A percentile compares a stretch with the other conserved stretches of the same genome.
Conservation (phyloP, 768 basidiomycete genomes). For the Suillus americanus region DNA sequence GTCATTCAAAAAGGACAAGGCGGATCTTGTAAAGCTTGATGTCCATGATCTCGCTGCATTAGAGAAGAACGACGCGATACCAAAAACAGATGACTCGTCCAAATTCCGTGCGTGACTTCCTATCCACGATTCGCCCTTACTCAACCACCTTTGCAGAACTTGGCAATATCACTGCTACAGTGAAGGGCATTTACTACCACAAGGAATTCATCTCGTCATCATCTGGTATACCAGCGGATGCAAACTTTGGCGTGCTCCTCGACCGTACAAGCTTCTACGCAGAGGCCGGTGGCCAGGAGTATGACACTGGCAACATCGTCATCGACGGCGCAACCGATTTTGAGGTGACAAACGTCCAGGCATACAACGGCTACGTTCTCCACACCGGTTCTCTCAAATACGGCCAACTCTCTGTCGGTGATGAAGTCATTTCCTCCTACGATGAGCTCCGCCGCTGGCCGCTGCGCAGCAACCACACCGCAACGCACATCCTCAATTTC, state of each 20-base stretch:
- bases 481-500: conserved; percentile 97
- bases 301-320: conserved; percentile 93
- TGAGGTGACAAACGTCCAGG: conserved; percentile 90
- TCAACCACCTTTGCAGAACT: conserved; percentile 44
- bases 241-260: conserved; percentile 81
- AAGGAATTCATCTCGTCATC: conserved; percentile 76
- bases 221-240: conserved; percentile 56
- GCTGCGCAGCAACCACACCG: conserved; percentile 96
- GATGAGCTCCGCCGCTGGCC: conserved; percentile 98
- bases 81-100: conserved; percentile 89
- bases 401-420: conserved; percentile 74
- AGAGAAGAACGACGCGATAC: conserved; percentile 72
- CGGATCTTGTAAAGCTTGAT: conserved; percentile 83
- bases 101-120: conserved; percentile 74
- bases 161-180: conserved; percentile 71
- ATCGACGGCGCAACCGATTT: conserved; percentile 92
- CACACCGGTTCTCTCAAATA: conserved; percentile 92
- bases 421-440: conserved; percentile 85
- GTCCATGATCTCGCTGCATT: conserved; percentile 91
- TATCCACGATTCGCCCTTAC: neutral
- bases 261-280: conserved; percentile 97
- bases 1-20: conserved; percentile 65
- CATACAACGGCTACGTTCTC: conserved; percentile 92
- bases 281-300: conserved; percentile 96
- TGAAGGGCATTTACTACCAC: conserved; percentile 85